A percentile compares a stretch with the other conserved stretches of the same genome.
phyloP scores from a whole-genome alignment of 495 filamentous ascomycete genomes.

The Talaromyces thailandensis region DNA sequence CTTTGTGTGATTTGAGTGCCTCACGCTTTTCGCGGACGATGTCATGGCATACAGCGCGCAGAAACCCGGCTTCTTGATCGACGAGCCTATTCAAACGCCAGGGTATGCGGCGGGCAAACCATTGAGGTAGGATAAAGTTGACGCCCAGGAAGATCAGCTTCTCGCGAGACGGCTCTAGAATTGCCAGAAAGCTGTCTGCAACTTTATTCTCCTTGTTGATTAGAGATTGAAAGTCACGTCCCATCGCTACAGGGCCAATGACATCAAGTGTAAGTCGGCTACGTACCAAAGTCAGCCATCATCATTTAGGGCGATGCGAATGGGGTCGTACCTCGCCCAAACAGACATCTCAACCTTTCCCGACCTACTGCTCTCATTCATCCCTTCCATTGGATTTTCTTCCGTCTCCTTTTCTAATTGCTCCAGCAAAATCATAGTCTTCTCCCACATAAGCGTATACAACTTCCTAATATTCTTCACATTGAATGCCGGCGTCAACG shows the following conservation, averaged over 20 bases:
- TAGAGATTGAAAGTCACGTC: slow-evolving; percentile 68
- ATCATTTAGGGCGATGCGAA: slow-evolving; percentile 2
- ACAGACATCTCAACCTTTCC: slow-evolving; percentile 56
- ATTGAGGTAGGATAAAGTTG: slow-evolving; percentile 38
- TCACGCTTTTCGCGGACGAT: slow-evolving; percentile 57
- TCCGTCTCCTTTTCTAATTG: slow-evolving; percentile 33
- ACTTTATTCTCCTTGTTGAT: slow-evolving; percentile 54
- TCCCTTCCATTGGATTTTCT: slow-evolving; percentile 23
- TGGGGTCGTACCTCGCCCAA: slow-evolving; percentile 47
- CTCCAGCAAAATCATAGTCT: slow-evolving; percentile 32
- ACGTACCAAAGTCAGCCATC: slow-evolving; percentile 16
- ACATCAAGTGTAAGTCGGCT: slow-evolving; percentile 75
- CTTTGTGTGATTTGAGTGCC: slow-evolving; percentile 45
- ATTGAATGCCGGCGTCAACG: slow-evolving; percentile 74
- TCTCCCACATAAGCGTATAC: slow-evolving; percentile 71
- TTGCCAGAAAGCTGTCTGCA: slow-evolving; percentile 53
- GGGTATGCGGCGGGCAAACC: slow-evolving; percentile 47
- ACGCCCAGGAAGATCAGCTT: slow-evolving; percentile 38
- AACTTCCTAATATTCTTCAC: slow-evolving; percentile 77
- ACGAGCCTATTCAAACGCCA: slow-evolving; percentile 59
- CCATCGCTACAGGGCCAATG: slow-evolving; percentile 74
- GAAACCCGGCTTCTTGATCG: slow-evolving; percentile 40
- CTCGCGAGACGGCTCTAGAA: slow-evolving; percentile 40
- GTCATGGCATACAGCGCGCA: slow-evolving; percentile 53
- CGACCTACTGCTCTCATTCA: slow-evolving; percentile 26